These are phyloP conservation scores for Amanita fuliginea DNA, from an alignment of 768 basidiomycete genomes.

Conservation along the genomic window DNA sequence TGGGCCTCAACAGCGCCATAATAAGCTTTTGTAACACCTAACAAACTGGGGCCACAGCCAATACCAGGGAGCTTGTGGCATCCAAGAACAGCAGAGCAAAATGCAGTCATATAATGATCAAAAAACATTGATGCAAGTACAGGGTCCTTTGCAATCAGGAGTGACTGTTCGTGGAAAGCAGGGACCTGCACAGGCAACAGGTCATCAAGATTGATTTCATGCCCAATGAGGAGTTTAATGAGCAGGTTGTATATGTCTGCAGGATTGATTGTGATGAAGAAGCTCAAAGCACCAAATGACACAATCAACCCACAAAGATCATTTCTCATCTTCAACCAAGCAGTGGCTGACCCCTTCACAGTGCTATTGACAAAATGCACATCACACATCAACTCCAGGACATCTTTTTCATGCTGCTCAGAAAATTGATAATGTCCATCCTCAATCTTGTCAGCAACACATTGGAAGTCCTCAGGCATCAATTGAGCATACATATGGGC, in stretches of 20 bases:
- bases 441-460: neutral
- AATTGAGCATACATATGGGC: neutral
- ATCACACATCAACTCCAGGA: slow-evolving; percentile 12
- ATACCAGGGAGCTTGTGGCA: slow-evolving; percentile 21
- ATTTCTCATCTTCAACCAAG: neutral
- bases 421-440: neutral
- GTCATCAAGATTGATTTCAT: slow-evolving; percentile 26
- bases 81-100: slow-evolving; percentile 19
- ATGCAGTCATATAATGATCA: slow-evolving; percentile 24
- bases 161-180: slow-evolving; percentile 19
- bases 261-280: slow-evolving; percentile 33
- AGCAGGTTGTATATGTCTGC: slow-evolving; percentile 33
- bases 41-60: too few species aligned
- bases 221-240: slow-evolving; percentile 25
- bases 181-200: too few species aligned
- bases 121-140: slow-evolving; percentile 29
- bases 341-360: neutral
- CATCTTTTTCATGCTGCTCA: slow-evolving; percentile 17
- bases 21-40: too few species aligned
- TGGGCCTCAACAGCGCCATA: too few species aligned
- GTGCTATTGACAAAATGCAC: slow-evolving; percentile 9
- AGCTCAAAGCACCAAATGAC: slow-evolving; percentile 23
- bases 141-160: slow-evolving; percentile 28
- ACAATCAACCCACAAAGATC: slow-evolving; percentile 10
- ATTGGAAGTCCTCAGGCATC: neutral